These are phyloP conservation scores for Ogataea salicorniae DNA, from an alignment of 805 yeast genomes.

Conservation along the genomic window DNA sequence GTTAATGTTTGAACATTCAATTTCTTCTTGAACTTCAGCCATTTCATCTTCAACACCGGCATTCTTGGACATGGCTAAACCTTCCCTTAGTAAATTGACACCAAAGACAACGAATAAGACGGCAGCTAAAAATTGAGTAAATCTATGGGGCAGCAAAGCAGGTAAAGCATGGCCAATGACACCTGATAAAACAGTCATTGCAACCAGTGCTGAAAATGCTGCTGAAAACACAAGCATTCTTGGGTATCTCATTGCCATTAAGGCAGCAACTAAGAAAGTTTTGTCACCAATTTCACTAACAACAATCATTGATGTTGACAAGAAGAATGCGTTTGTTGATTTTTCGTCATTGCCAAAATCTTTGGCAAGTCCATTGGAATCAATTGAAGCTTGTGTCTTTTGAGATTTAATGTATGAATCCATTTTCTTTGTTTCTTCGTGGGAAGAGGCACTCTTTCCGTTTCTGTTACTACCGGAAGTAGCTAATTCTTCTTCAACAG, in stretches of 20 bases:
- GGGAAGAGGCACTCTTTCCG: background rate
- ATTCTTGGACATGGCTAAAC: slow-evolving; percentile 70
- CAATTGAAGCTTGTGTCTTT: slow-evolving; percentile 12
- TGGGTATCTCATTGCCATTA: slow-evolving; percentile 95
- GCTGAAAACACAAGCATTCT: slow-evolving; percentile 81
- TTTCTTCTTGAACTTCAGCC: slow-evolving; percentile 95
- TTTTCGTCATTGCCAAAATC: slow-evolving; percentile 9
- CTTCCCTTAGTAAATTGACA: slow-evolving; percentile 69
- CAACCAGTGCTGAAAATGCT: slow-evolving; percentile 74
- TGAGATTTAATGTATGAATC: slow-evolving; percentile 10
- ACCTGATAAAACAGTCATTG: slow-evolving; percentile 92
- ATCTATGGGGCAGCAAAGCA: slow-evolving; percentile 67
- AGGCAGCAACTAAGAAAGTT: slow-evolving; percentile 92
- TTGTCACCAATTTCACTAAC: slow-evolving; percentile 98
- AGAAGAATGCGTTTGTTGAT: slow-evolving; percentile 52
- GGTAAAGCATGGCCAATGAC: slow-evolving; percentile 90
- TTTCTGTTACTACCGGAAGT: background rate
- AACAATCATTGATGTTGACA: slow-evolving; percentile 86
- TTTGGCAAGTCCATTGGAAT: slow-evolving; percentile 1
- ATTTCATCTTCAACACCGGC: slow-evolving; percentile 91
- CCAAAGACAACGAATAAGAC: slow-evolving; percentile 81
- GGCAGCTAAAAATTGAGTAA: slow-evolving; percentile 81
- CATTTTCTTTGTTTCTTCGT: slow-evolving; percentile 11
- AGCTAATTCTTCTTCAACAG: background rate
- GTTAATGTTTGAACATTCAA: slow-evolving; percentile 58